Base-by-base conservation (phyloP, 2,329 filamentous ascomycete genomes). In the Alternaria ventricosa region DNA sequence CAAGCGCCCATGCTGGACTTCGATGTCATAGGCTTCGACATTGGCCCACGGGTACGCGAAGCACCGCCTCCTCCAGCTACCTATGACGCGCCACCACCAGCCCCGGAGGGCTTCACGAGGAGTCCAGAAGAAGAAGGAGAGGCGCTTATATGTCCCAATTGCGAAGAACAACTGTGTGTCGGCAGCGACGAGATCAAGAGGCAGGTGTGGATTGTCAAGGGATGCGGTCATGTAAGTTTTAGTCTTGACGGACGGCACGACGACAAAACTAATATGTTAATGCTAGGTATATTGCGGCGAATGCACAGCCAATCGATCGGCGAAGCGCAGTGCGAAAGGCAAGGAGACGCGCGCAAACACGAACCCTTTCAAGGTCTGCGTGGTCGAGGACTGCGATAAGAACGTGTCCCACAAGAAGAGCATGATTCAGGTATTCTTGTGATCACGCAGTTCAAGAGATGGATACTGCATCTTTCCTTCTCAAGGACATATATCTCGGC, bases 201-300 rank as follows among this genome's bases (percentile, higher is more conserved):
- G 75, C 92, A 97, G 73, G 95, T 98, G 66, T 98, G 94, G 94
- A 91, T 96, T 1, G 86, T 96, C 36, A 97, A 94, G 80, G 87
- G 87, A 55, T 99, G 96, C 78, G 96, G 96, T 68, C 96, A 99
- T 82, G 96, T 98, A 86, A 79, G 87, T 84, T 45, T 9, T 3
- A 9, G 15, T 7, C 28, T 46, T 20, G 11, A 28, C 23, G 25
- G 20, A 27, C 3, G n/a, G 30, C 18, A 30, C 15, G 7, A 30
- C 33, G 18, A 28, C 8, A 6, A 36, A 44, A n/a, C n/a, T n/a
- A n/a, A n/a, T n/a, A n/a, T n/a, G n/a, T n/a, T n/a, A 25, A 13
- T 6, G 10, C 15, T 57, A 87, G 84, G 83, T 84, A 3, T 87
- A 87, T 65, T 87, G 85, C 69, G 85, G 85, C 55, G 79, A 81